phyloP scores from a whole-genome alignment of 2,329 filamentous ascomycete species.

The Talaromyces sp. region DNA sequence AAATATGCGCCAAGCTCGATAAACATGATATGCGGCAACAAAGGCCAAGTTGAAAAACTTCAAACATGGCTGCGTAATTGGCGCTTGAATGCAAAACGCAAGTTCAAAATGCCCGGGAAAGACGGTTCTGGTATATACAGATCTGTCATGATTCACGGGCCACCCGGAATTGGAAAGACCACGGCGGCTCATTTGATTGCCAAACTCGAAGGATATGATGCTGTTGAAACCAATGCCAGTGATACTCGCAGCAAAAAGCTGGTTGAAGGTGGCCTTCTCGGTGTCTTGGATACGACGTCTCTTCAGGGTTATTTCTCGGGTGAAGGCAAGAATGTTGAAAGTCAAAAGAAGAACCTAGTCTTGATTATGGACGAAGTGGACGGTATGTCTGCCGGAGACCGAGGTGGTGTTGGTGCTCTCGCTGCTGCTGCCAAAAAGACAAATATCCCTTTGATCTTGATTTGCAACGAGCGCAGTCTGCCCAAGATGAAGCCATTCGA shows the following conservation, averaged over 20 bases:
- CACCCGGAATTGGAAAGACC: constrained; percentile 95
- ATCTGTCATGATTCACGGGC: constrained; percentile 92
- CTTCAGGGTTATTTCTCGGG: constrained; percentile 86
- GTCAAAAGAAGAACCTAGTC: constrained; percentile 85
- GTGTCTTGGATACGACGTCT: constrained; percentile 91
- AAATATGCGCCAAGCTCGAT: constrained; percentile 89
- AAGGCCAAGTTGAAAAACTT: constrained; percentile 82
- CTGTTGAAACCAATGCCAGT: constrained; percentile 93
- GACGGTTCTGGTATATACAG: constrained; percentile 82
- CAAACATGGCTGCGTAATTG: constrained; percentile 84
- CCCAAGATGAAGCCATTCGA: constrained; percentile 99
- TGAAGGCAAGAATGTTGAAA: constrained; percentile 76
- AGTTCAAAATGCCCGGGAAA: constrained; percentile 78
- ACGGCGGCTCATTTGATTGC: constrained; percentile 94
- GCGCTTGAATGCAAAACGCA: constrained; percentile 71
- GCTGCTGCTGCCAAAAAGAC: constrained; percentile 95
- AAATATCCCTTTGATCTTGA: constrained; percentile 89
- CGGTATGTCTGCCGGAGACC: constrained; percentile 95
- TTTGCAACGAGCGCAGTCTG: constrained; percentile 89
- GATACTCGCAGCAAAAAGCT: constrained; percentile 95
- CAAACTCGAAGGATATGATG: constrained; percentile 87
- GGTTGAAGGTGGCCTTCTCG: constrained; percentile 82
- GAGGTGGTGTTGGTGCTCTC: constrained; percentile 90
- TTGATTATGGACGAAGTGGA: constrained; percentile 99
- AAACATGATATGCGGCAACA: constrained; percentile 93